Conservation (phyloP, 305 asterid genomes). For the Fraxinus ornus region DNA sequence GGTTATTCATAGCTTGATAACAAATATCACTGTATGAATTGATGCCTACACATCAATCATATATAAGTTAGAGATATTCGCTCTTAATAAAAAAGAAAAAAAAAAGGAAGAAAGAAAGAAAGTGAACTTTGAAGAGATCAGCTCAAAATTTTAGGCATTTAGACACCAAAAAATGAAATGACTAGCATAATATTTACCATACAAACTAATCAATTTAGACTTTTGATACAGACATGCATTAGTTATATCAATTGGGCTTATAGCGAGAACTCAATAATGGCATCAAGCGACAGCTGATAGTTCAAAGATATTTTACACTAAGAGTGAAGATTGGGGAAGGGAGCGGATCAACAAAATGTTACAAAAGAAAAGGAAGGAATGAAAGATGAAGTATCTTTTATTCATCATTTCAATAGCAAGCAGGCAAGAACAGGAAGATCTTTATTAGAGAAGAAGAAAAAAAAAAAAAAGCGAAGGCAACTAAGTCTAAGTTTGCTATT, state of each 20-base stretch:
- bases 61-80: neutral
- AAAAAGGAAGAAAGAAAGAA: neutral
- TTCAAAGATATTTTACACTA: neutral
- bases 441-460: neutral
- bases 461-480: neutral
- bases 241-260: neutral
- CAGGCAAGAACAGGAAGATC: neutral
- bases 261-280: neutral
- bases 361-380: neutral
- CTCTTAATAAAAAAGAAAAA: neutral
- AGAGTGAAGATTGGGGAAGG: neutral
- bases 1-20: neutral
- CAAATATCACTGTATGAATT: neutral
- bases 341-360: neutral
- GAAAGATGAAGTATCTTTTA: neutral
- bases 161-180: neutral
- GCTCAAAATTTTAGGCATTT: neutral
- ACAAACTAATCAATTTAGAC: neutral
- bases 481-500: neutral
- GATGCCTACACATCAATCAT: neutral
- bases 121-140: neutral
- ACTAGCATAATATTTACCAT: neutral
- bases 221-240: neutral
- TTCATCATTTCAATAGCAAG: neutral
- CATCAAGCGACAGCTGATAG: neutral